phyloP scores from a whole-genome alignment of 1,139 yeast genomes.

The Sugiyamaella pinicola region DNA sequence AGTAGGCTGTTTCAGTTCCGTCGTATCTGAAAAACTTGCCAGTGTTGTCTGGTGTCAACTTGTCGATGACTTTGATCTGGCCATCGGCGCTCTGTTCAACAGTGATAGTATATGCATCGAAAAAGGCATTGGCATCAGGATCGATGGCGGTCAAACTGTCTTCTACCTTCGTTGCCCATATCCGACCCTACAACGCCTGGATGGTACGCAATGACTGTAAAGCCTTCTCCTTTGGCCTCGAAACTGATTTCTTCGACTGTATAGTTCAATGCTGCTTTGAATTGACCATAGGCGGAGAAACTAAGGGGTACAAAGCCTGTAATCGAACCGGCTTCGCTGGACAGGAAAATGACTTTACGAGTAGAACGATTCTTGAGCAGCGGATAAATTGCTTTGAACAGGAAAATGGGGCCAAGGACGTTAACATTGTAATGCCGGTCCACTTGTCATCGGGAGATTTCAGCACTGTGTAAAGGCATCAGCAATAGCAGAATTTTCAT shows the following conservation, averaged over 20 bases:
- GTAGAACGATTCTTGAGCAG: constrained; percentile 23
- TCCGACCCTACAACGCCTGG: constrained; percentile 44
- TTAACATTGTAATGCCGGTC: constrained; percentile 22
- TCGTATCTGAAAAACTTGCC: constrained; percentile 24
- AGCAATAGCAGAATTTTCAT: constrained; percentile 19
- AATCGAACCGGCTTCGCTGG: constrained; percentile 37
- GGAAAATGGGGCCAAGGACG: constrained; percentile 15
- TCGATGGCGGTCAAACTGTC: neutral
- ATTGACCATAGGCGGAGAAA: constrained; percentile 11
- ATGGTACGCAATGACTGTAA: constrained; percentile 37
- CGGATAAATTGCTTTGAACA: constrained; percentile 6
- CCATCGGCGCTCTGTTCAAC: constrained; percentile 21
- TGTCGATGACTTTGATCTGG: constrained; percentile 14
- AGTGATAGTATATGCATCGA: neutral
- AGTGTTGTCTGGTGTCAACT: constrained; percentile 14
- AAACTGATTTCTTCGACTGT: constrained; percentile 10
- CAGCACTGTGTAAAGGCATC: neutral
- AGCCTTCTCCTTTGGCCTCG: constrained; percentile 33
- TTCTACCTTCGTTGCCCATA: constrained; percentile 26
- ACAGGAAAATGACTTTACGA: constrained; percentile 32
- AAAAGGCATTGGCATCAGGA: neutral
- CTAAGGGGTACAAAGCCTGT: constrained; percentile 24
- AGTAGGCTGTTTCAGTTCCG: constrained; percentile 1
- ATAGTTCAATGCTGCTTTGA: constrained; percentile 19
- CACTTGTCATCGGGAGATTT: constrained; percentile 2